Evolutionary conservation across 129 eudicot species (phyloP), one percentile per base, ranked within the genome.

Genomic region (Helichrysum umbraculigerum): DNA sequence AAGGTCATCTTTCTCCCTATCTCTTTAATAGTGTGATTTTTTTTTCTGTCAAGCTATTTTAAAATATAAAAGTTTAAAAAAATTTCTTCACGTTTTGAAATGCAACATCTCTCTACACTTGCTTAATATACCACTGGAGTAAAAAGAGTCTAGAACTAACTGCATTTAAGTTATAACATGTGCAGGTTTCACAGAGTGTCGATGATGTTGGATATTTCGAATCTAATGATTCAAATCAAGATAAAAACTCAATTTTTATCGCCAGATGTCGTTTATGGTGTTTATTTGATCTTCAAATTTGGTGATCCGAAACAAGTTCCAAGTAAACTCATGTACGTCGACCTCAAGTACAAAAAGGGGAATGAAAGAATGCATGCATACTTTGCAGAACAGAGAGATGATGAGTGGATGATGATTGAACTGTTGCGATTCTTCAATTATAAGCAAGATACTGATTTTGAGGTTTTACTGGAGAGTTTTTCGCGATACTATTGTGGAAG

Each of bases 401-500:
- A 72, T 1, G 52, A 58, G 2, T 72, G 76, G 76, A 56, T 72
- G 76, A 56, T 56, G 76, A 54, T 72, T 20, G 76, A 56, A n/a
- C 30, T 71, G 63, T 71, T 3, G 4, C 62, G 75, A 10, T 71
- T 71, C 44, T 32, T 32, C 15, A 52, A 52, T 51, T 6, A 16
- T 10, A 8, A 71, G 29, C 41, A 70, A n/a, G 44, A 15, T 7
- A 21, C 6, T n/a, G n/a, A 7, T 30, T 19, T 33, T 72, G 65
- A 72, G 32, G 42, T 52, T 32, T 2, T 71, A 17, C 63, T 71
- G 30, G 75, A 71, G 64, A 52, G 64, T 3, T 30, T 52, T 30
- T 71, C 75, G 11, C 30, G 9, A 71, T 9, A 17, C 58, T 68
- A 41, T 25, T 68, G 57, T 20, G 57, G 52, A 35, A 21, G 15